phyloP scores from a whole-genome alignment of 495 filamentous ascomycete species.

The Bathelium albidoporum region DNA sequence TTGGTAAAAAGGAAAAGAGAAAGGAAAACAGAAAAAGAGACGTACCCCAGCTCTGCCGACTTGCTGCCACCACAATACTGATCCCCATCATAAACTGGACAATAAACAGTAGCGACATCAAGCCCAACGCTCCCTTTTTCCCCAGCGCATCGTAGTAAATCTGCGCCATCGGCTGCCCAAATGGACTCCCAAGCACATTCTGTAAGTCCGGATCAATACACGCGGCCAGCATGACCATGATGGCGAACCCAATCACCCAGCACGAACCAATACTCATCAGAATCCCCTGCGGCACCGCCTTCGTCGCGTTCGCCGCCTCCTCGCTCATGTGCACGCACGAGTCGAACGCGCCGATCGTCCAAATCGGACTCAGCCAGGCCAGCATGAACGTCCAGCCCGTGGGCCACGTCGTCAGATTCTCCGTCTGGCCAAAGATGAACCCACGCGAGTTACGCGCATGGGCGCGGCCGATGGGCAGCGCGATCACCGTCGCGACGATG shows the following conservation, averaged over 20 bases:
- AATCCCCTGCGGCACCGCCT: slow-evolving; percentile 53
- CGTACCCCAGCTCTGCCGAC: slow-evolving; percentile 43
- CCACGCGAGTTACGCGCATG: slow-evolving; percentile 34
- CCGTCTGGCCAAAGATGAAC: slow-evolving; percentile 39
- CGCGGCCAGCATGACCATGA: slow-evolving; percentile 42
- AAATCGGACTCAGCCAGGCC: slow-evolving; percentile 55
- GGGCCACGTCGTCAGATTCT: slow-evolving; percentile 49
- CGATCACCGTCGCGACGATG: slow-evolving; percentile 54
- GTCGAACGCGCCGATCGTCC: slow-evolving; percentile 52
- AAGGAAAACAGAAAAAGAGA: background rate
- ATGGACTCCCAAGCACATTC: slow-evolving; percentile 31
- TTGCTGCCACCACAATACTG: slow-evolving; percentile 44
- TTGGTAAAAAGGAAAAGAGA: background rate
- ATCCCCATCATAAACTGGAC: slow-evolving; percentile 47
- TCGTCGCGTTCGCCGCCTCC: slow-evolving; percentile 52
- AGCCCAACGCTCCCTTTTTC: slow-evolving; percentile 43
- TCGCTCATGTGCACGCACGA: slow-evolving; percentile 53
- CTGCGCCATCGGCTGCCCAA: slow-evolving; percentile 47
- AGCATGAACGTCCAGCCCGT: slow-evolving; percentile 48
- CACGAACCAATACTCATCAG: slow-evolving; percentile 43
- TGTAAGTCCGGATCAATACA: slow-evolving; percentile 38
- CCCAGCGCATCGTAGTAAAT: slow-evolving; percentile 47
- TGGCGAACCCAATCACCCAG: slow-evolving; percentile 44
- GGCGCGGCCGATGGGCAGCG: slow-evolving; percentile 47
- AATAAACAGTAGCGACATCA: slow-evolving; percentile 47